Evolutionary conservation across 2,329 filamentous ascomycete species (phyloP).

Genomic region (Cercospora nicotianae): DNA sequence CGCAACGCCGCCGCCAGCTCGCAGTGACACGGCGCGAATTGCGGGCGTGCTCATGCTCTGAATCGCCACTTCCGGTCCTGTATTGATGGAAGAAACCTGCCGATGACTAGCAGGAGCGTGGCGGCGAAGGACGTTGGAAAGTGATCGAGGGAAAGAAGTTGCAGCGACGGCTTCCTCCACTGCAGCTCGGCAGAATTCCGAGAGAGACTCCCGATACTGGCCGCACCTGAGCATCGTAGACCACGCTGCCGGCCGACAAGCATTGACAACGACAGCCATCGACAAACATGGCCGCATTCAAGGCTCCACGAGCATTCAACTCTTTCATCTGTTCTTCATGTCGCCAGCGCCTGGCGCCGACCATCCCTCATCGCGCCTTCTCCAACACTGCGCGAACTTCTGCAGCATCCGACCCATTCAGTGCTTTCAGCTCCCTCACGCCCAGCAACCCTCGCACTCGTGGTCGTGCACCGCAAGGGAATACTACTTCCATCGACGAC

Average conservation of each 20-base stretch:
- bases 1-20: constrained; percentile 43
- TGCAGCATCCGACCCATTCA: constrained; percentile 15
- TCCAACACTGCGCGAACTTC: constrained; percentile 32
- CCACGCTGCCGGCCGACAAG: neutral
- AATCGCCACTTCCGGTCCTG: neutral
- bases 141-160: constrained; percentile 1
- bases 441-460: constrained; percentile 10
- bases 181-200: neutral
- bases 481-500: constrained; percentile 8
- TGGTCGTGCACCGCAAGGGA: constrained; percentile 8
- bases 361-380: constrained; percentile 37
- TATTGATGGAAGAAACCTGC: constrained; percentile 12
- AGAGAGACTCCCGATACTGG: constrained; percentile 4
- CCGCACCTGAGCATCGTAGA: neutral
- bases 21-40: constrained; percentile 43
- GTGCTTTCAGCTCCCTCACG: constrained; percentile 2
- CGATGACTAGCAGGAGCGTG: constrained; percentile 11
- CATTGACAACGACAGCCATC: neutral
- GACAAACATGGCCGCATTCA: constrained; percentile 27
- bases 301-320: constrained; percentile 33
- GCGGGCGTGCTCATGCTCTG: constrained; percentile 49
- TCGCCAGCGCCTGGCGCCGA: constrained; percentile 34
- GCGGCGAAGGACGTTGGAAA: constrained; percentile 1
- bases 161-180: constrained; percentile 4
- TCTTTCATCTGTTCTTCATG: constrained; percentile 43